Evolutionary conservation across 106 monocot species (phyloP).

Genomic region (Allium fistulosum): DNA sequence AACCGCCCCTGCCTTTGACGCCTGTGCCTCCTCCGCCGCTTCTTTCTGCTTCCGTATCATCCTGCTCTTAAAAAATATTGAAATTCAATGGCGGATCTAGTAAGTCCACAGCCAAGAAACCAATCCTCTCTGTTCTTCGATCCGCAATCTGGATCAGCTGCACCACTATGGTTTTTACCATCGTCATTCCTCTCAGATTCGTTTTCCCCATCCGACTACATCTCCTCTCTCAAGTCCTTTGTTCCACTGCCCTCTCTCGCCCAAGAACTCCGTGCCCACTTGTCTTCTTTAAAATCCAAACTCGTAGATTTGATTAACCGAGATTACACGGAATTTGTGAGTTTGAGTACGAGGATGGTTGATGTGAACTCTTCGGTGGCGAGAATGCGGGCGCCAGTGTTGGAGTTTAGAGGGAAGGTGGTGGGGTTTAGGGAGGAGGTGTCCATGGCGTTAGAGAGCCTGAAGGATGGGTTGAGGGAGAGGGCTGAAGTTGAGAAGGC

Average conservation of each 20-base stretch:
- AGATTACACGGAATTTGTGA: slow-evolving; percentile 92
- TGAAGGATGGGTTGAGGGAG: slow-evolving; percentile 50
- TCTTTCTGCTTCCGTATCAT: no score
- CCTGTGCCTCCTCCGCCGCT: no score
- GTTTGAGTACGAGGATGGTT: slow-evolving; percentile 81
- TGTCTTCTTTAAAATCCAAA: slow-evolving; percentile 66
- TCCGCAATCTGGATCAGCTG: slow-evolving; percentile 78
- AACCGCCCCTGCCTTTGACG: no score
- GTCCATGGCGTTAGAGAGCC: slow-evolving; percentile 31
- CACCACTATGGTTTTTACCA: slow-evolving; percentile 67
- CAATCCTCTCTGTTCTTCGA: slow-evolving; percentile 34
- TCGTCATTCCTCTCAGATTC: slow-evolving; percentile 49
- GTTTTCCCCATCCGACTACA: slow-evolving; percentile 68
- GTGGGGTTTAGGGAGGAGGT: slow-evolving; percentile 33
- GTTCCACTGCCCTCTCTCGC: slow-evolving; percentile 89
- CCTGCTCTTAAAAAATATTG: no score
- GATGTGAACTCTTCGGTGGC: slow-evolving; percentile 70
- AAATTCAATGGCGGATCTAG: slow-evolving; percentile 42
- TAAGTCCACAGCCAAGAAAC: no score
- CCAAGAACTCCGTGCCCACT: slow-evolving; percentile 71
- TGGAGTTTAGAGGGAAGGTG: slow-evolving; percentile 66
- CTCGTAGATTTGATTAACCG: slow-evolving; percentile 94
- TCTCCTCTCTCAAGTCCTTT: slow-evolving; percentile 75
- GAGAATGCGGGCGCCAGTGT: slow-evolving; percentile 73
- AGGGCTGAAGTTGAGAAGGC: slow-evolving; percentile 65